phyloP scores from a whole-genome alignment of 306 rosid species.

The Cucumis melo region DNA sequence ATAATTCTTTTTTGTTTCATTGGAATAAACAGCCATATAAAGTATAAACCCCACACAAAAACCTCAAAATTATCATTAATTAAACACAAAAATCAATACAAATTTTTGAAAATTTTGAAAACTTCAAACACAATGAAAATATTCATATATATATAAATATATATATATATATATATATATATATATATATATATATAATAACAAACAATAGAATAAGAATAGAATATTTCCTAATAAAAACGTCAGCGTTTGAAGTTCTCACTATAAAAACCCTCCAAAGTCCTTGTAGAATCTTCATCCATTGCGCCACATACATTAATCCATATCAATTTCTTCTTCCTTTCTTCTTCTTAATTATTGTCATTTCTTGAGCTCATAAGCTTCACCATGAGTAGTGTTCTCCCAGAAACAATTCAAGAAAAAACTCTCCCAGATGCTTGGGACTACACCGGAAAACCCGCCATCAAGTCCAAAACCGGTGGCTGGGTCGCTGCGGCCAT shows the following conservation, averaged over 20 bases:
- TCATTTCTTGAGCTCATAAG: background rate
- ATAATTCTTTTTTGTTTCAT: background rate
- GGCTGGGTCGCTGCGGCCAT: slow-evolving; percentile 74
- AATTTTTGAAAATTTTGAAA: background rate
- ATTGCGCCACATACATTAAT: background rate
- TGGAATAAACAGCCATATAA: background rate
- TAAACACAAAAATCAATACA: background rate
- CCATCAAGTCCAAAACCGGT: slow-evolving; percentile 48
- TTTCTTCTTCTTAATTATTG: background rate
- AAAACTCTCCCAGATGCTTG: slow-evolving; percentile 59
- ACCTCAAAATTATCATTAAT: background rate
- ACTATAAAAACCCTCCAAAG: background rate
- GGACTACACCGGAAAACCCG: slow-evolving; percentile 58
- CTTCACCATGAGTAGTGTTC: slow-evolving; percentile 1
- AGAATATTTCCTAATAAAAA: background rate
- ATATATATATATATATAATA: background rate
- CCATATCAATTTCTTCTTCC: background rate
- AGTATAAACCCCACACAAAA: background rate
- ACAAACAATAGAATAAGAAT: background rate
- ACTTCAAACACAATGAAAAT: background rate
- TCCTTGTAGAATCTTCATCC: background rate
- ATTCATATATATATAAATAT: background rate
- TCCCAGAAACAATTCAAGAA: slow-evolving; percentile 34
- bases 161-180: background rate
- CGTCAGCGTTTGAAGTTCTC: background rate